phyloP scores from a whole-genome alignment of 768 basidiomycete species.

The Lactarius hengduanensis region DNA sequence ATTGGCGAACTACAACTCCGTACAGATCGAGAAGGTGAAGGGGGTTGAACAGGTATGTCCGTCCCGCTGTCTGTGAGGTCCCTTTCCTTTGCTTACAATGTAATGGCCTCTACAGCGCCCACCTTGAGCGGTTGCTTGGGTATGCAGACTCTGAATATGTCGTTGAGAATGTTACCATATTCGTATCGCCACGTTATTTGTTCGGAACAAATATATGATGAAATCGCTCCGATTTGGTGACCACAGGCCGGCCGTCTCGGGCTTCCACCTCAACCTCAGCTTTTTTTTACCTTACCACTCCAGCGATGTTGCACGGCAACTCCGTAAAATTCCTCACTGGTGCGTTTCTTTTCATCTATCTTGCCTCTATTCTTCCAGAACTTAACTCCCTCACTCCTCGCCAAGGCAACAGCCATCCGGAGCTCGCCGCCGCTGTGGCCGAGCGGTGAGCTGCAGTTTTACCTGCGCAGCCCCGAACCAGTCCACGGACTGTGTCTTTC shows the following conservation, averaged over 20 bases:
- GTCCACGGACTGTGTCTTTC: constrained; percentile 51
- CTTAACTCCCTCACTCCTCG: constrained; percentile 16
- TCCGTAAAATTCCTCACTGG: constrained; percentile 75
- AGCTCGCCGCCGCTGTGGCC: constrained; percentile 92
- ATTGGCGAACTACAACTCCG: constrained; percentile 93
- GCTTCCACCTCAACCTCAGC: neutral
- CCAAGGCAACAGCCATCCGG: constrained; percentile 94
- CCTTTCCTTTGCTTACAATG: constrained; percentile 19
- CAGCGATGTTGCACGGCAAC: constrained; percentile 67
- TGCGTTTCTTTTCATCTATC: constrained; percentile 36
- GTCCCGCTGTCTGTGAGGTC: neutral
- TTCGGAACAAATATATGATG: constrained; percentile 25
- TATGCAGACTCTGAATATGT: constrained; percentile 98
- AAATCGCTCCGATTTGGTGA: neutral
- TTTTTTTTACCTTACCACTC: neutral
- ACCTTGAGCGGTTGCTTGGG: constrained; percentile 76
- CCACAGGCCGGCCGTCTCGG: neutral
- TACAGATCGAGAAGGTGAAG: constrained; percentile 84
- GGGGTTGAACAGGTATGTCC: constrained; percentile 80
- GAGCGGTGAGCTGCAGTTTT: constrained; percentile 82
- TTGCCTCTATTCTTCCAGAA: constrained; percentile 26
- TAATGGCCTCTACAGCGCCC: constrained; percentile 52
- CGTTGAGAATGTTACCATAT: constrained; percentile 90
- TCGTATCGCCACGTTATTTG: constrained; percentile 46
- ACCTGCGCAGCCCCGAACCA: constrained; percentile 36